phyloP scores from a whole-genome alignment of 2,329 filamentous ascomycete species.

The Calonectria pauciramosa region DNA sequence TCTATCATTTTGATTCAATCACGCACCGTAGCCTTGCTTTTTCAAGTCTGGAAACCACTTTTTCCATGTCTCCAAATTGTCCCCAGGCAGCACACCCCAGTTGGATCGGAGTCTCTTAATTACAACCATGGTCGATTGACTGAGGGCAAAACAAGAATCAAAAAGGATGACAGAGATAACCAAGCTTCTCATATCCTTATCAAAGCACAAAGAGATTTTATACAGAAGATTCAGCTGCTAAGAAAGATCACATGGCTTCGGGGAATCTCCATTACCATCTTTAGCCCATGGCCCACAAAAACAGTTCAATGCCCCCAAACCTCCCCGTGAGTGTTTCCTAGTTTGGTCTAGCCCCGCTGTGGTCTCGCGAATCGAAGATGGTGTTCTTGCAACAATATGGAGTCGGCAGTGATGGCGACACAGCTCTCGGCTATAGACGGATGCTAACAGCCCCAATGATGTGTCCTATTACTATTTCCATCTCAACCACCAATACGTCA shows the following conservation, averaged over 20 bases:
- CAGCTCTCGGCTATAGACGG: neutral
- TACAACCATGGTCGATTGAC: neutral
- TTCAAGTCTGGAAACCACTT: neutral
- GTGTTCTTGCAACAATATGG: neutral
- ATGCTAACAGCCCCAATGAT: neutral
- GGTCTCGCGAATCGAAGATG: neutral
- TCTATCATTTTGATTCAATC: neutral
- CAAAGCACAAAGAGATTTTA: neutral
- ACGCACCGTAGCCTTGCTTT: neutral
- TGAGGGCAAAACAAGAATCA: neutral
- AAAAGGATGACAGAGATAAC: neutral
- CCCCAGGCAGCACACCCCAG: neutral
- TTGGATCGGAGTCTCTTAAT: neutral
- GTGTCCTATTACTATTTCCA: neutral
- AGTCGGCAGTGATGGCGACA: neutral
- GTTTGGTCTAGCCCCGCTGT: neutral
- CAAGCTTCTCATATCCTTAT: neutral
- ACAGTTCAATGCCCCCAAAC: neutral
- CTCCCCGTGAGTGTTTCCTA: neutral
- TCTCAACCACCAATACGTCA: neutral
- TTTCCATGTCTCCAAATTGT: neutral
- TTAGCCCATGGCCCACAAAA: neutral
- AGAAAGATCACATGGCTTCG: neutral
- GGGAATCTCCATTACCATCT: neutral
- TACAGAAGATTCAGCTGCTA: neutral